These are phyloP conservation scores for Beta macrorhiza DNA, from an alignment of 179 eudicot species.

Conservation along the genomic window DNA sequence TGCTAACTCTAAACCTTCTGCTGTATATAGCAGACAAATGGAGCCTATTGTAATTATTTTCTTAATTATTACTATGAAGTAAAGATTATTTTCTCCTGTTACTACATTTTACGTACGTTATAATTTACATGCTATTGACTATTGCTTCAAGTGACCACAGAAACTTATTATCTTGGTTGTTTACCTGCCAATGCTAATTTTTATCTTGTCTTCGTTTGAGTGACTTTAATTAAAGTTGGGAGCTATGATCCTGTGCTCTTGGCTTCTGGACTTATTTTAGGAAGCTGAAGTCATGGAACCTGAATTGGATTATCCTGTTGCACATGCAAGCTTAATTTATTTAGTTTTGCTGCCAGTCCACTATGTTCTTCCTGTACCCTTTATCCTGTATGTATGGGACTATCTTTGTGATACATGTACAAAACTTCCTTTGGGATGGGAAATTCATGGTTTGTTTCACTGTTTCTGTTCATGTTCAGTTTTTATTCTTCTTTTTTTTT, in stretches of 20 bases:
- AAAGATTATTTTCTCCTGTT: neutral
- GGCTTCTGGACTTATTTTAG: neutral
- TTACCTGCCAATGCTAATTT: neutral
- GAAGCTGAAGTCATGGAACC: neutral
- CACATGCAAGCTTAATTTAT: neutral
- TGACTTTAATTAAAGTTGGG: neutral
- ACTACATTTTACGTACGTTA: neutral
- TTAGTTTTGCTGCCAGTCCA: neutral
- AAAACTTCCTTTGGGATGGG: neutral
- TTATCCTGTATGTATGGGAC: neutral
- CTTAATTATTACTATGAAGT: neutral
- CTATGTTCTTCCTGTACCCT: neutral
- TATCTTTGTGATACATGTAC: neutral
- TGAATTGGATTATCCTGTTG: neutral
- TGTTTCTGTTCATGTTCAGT: neutral
- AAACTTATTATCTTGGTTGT: neutral
- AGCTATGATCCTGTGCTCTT: neutral
- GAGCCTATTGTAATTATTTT: neutral
- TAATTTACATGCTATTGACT: neutral
- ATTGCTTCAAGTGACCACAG: neutral
- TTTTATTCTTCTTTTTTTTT: neutral
- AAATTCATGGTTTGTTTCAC: neutral
- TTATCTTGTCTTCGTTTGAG: neutral
- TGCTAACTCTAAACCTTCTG: slow-evolving; percentile 7
- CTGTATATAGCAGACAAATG: slow-evolving; percentile 16